Evolutionary conservation across 2,329 filamentous ascomycete species (phyloP).

Genomic region (Paraphaeosphaeria sporulosa): DNA sequence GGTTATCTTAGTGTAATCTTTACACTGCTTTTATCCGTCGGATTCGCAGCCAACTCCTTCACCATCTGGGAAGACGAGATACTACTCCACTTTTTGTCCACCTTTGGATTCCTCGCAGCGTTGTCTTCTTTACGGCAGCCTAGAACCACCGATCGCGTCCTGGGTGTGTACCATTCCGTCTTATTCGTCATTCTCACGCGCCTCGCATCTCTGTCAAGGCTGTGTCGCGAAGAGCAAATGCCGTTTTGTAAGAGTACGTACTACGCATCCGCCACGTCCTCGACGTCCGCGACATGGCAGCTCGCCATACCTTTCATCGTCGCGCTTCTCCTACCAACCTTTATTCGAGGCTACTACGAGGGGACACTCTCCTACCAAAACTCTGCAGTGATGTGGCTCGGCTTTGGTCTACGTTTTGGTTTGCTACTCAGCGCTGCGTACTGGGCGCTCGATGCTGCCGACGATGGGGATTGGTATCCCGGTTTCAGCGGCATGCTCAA

Average conservation of each 20-base stretch:
- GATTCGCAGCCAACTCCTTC: slow-evolving; percentile 97
- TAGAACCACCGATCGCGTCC: slow-evolving; percentile 69
- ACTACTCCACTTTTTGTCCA: slow-evolving; percentile 86
- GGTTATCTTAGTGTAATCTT: slow-evolving; percentile 85
- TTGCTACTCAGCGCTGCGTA: slow-evolving; percentile 79
- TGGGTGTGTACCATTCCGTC: slow-evolving; percentile 85
- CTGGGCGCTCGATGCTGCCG: slow-evolving; percentile 89
- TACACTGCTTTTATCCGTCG: slow-evolving; percentile 85
- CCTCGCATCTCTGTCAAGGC: slow-evolving; percentile 83
- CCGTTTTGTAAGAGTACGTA: slow-evolving; percentile 95
- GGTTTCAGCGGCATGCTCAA: slow-evolving; percentile 66
- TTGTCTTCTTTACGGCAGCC: slow-evolving; percentile 78
- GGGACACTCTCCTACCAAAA: slow-evolving; percentile 89
- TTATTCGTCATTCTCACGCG: slow-evolving; percentile 82
- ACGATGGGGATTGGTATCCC: slow-evolving; percentile 82
- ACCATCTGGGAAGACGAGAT: slow-evolving; percentile 99
- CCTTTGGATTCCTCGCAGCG: slow-evolving; percentile 80
- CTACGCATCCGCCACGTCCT: slow-evolving; percentile 89
- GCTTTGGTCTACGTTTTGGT: slow-evolving; percentile 77
- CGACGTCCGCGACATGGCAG: slow-evolving; percentile 92
- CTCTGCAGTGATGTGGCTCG: slow-evolving; percentile 84
- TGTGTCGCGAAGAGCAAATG: slow-evolving; percentile 98
- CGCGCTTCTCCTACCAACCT: slow-evolving; percentile 73
- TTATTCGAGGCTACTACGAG: slow-evolving; percentile 80
- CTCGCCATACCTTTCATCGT: slow-evolving; percentile 80